Evolutionary conservation across 225 moss, liverwort and hornwort genomes (phyloP).

Genomic region (Polytrichum commune): DNA sequence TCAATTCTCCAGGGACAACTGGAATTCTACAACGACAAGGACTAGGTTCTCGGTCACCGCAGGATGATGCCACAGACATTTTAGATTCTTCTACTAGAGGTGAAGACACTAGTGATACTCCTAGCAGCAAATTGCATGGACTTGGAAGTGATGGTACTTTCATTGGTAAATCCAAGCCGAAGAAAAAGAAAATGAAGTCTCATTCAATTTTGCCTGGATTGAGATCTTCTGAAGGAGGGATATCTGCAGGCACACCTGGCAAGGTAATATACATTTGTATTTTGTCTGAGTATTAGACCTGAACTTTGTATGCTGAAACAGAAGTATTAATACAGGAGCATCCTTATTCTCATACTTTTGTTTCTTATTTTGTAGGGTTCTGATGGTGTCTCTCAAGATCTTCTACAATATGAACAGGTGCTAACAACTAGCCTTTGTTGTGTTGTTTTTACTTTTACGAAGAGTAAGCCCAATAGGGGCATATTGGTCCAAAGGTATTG

Average conservation of each 20-base stretch:
- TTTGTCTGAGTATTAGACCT: not conserved
- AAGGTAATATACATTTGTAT: constrained; percentile 17
- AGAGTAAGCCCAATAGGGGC: not conserved
- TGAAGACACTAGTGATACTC: constrained; percentile 27
- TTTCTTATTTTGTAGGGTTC: constrained; percentile 22
- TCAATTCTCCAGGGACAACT: constrained; percentile 14
- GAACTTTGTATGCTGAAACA: not conserved
- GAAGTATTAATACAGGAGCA: not conserved
- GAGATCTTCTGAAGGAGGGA: constrained; percentile 40
- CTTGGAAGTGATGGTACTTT: constrained; percentile 33
- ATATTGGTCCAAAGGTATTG: not conserved
- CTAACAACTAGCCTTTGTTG: not conserved
- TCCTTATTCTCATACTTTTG: constrained; percentile 4
- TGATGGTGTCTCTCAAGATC: constrained; percentile 19
- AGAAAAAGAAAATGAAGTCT: constrained; percentile 72
- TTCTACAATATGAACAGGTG: constrained; percentile 52
- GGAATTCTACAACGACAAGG: constrained; percentile 26
- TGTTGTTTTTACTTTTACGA: not conserved
- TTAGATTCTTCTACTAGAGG: constrained; percentile 22
- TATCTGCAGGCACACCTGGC: constrained; percentile 11
- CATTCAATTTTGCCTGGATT: constrained; percentile 43
- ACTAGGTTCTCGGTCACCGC: constrained; percentile 16
- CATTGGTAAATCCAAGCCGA: constrained; percentile 45
- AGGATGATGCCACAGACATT: constrained; percentile 23
- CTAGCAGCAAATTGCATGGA: constrained; percentile 37